A percentile compares a stretch with the other conserved stretches of the same genome.
phyloP scores from a whole-genome alignment of 352 stramenopile species.

The Elongisporangium senticosum region DNA sequence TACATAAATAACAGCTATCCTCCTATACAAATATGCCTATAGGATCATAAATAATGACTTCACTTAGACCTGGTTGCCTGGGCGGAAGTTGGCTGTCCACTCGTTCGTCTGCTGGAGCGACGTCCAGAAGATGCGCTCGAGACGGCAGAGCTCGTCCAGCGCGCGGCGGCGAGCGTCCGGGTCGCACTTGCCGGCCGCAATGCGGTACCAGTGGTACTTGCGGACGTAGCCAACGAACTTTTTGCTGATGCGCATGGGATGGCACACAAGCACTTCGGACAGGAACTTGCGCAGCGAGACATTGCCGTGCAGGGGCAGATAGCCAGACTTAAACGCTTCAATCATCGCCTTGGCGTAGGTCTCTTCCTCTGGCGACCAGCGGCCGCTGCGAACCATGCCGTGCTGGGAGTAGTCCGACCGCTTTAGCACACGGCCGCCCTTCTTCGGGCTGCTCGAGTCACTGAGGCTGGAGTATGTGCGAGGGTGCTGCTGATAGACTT shows the following conservation, averaged over 20 bases:
- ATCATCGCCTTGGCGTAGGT: conserved; percentile 83
- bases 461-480: conserved; percentile 8
- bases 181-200: conserved; percentile 56
- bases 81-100: conserved; percentile 20
- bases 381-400: conserved; percentile 57
- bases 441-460: conserved; percentile 18
- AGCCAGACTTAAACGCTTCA: conserved; percentile 66
- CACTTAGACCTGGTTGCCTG: conserved; percentile 10
- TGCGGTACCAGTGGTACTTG: conserved; percentile 85
- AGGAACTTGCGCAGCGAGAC: conserved; percentile 84
- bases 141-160: conserved; percentile 31
- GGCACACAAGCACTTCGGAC: conserved; percentile 81
- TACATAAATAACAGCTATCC: conserved; percentile 1
- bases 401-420: conserved; percentile 78
- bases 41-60: not conserved
- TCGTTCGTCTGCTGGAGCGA: conserved; percentile 57
- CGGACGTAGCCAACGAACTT: conserved; percentile 88
- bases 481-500: conserved; percentile 13
- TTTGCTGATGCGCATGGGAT: conserved; percentile 90
- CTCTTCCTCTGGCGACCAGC: conserved; percentile 70
- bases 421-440: conserved; percentile 51
- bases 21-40: not conserved
- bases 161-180: conserved; percentile 35
- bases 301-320: conserved; percentile 70
- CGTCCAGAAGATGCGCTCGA: conserved; percentile 60